Conservation (phyloP, 257 asterid species). For the Solanum gracilifrons region DNA sequence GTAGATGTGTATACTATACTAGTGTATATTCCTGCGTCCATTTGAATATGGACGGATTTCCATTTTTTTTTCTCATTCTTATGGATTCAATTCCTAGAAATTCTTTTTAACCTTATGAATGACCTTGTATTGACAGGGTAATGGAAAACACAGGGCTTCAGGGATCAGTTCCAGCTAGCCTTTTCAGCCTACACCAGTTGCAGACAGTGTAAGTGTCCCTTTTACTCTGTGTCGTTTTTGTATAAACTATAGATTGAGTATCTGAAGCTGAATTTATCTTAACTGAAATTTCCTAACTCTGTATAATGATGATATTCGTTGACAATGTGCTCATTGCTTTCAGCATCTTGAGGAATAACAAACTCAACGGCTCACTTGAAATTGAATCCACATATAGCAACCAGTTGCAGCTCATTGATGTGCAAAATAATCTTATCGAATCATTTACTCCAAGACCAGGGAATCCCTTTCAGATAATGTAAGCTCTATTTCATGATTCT, state of each 20-base stretch:
- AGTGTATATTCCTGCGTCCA: background rate
- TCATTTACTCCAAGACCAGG: constrained; percentile 20
- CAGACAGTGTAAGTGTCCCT: constrained; percentile 54
- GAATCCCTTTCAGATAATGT: constrained; percentile 30
- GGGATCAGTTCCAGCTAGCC: constrained; percentile 43
- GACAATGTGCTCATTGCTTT: background rate
- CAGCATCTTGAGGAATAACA: constrained; percentile 41
- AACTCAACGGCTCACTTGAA: constrained; percentile 8
- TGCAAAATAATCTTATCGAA: constrained; percentile 31
- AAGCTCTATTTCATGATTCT: constrained; percentile 1
- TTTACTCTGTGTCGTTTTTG: background rate
- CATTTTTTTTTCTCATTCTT: background rate
- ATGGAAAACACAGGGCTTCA: constrained; percentile 44
- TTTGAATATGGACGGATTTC: background rate
- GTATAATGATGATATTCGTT: background rate
- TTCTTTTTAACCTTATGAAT: background rate
- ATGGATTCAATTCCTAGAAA: background rate
- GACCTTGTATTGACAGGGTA: constrained; percentile 32
- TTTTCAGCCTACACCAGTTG: constrained; percentile 51
- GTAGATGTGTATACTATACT: background rate
- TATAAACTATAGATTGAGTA: background rate
- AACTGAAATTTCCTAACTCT: background rate
- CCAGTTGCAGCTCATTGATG: constrained; percentile 8
- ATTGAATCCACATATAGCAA: constrained; percentile 5
- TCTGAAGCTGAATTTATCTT: background rate